Evolutionary conservation across 345 rosid species (phyloP).

Genomic region (Orychophragmus violaceus): DNA sequence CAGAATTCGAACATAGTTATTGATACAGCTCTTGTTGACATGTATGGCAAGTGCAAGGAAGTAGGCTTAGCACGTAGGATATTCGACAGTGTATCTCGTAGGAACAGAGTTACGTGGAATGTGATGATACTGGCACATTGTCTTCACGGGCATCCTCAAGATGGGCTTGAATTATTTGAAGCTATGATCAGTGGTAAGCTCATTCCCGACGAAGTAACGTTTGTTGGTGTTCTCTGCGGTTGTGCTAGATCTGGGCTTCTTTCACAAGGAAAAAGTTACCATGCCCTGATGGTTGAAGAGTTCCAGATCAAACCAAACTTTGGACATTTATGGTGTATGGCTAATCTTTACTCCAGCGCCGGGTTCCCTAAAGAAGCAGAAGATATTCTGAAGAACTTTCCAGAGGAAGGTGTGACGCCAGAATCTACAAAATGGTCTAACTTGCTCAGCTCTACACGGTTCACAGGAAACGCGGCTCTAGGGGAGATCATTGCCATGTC

Average conservation of each 20-base stretch:
- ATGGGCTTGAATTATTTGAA: conserved; percentile 47
- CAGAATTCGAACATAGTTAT: conserved; percentile 29
- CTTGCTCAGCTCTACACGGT: conserved; percentile 46
- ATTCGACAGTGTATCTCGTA: conserved; percentile 37
- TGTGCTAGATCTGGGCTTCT: conserved; percentile 51
- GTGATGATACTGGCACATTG: conserved; percentile 76
- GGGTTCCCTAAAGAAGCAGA: conserved; percentile 46
- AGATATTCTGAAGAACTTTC: conserved; percentile 38
- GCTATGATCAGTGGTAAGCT: conserved; percentile 28
- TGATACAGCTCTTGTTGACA: conserved; percentile 49
- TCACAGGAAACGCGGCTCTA: conserved; percentile 36
- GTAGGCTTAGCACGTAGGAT: conserved; percentile 46
- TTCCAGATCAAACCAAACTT: conserved; percentile 59
- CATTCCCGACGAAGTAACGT: conserved; percentile 54
- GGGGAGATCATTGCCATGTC: conserved; percentile 49
- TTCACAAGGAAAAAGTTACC: conserved; percentile 42
- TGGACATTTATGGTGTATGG: conserved; percentile 76
- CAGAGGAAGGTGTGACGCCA: conserved; percentile 33
- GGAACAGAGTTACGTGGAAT: conserved; percentile 64
- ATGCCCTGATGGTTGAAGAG: conserved; percentile 40
- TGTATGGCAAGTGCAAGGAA: conserved; percentile 58
- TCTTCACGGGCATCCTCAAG: conserved; percentile 60
- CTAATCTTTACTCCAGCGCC: conserved; percentile 46
- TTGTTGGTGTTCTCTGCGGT: conserved; percentile 53
- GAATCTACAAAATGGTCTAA: conserved; percentile 47